Evolutionary conservation across 805 yeast genomes (phyloP), one percentile per base, ranked within the genome.

Genomic region (Priceomyces carsonii): DNA sequence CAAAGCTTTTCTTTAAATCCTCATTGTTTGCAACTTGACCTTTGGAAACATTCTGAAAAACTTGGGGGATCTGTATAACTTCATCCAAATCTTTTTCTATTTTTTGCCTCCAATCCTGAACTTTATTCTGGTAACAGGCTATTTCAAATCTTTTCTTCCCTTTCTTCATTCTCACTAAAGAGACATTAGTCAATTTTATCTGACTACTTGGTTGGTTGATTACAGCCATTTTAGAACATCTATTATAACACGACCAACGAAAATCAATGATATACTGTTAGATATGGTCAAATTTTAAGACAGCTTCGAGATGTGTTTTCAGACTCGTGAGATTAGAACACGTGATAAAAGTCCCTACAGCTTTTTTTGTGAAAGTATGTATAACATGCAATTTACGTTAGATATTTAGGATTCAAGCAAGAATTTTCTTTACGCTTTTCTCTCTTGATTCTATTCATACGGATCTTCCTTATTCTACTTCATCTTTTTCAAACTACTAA

Each of bases 91-190:
- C 96, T 48, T 87, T 91, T 54, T 93, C 99, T 5, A 86, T 80
- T 39, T 84, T 85, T 42, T 77, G 75, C 48, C 97, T 73, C 79
- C 89, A 93, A 59, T 93, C 99, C 58, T 91, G 98, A 4, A 93
- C 96, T 55, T 93, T 93, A 53, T 93, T 93, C 54, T 87, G 96
- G 59, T 93, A 93, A 55, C 99, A 93, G 0, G 98, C 98, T 29
- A 93, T 76, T 61, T 93, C 99, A 50, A 89, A 93, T 45, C 96
- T 70, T 60, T 87, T 86, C 56, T 87, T 88, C 26, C 90, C 96
- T 57, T 87, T 89, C 51, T 84, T 85, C 79, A 93, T 80, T 30
- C 93, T 75, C 29, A 93, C 97, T 39, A 91, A 69, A 18, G 98
- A 89, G 20, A 93, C 98, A 59, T 93, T 93, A 33, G 99, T 93